Evolutionary conservation across 1,284 basidiomycete species (phyloP), one percentile per base, ranked within the genome.

Genomic region (Trichosporon sp.): DNA sequence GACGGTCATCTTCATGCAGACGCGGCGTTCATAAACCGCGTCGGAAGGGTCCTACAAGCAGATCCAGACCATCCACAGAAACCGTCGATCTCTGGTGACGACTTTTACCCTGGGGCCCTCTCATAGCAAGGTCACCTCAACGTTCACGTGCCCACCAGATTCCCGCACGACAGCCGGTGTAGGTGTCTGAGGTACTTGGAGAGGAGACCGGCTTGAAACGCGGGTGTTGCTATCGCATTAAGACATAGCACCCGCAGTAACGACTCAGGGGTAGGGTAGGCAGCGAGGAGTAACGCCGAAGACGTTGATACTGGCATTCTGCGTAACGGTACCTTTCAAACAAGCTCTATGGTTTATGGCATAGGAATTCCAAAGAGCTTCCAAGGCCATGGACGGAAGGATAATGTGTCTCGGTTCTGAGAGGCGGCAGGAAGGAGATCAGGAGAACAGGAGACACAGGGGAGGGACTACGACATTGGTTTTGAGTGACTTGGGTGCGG

Each of bases 311-410:
- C 27, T 60, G 29, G 27, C 56, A 31, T 31, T 29, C 29, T 31
- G 47, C 29, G 56, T 60, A 7, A 60, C 56, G 29, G 29, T 32
- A 60, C 18, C 56, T 31, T 32, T 7, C 56, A 29, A 23, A 60
- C 56, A 60, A 60, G 29, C 56, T 60, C 56, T 60, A 60, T 60
- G 56, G 56, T 60, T 60, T 32, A 60, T 60, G 29, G 56, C 56
- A 32, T 32, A 60, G 56, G 56, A 60, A 60, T 60, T 31, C 23
- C 56, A 32, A 60, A 32, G 56, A 60, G 56, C 56, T 60, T 60
- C 56, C 56, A 60, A 32, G 29, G 56, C 29, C 56, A 32, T 60
- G 53, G 25, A 60, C 56, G 56, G 56, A 60, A 60, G 56, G 29
- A 23, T 60, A 11, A 31, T 9, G 29, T 60, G 56, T 60, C 56